Evolutionary conservation across 805 yeast species (phyloP), one percentile per base, ranked within the genome.

Genomic region (Wickerhamiella shivajii): DNA sequence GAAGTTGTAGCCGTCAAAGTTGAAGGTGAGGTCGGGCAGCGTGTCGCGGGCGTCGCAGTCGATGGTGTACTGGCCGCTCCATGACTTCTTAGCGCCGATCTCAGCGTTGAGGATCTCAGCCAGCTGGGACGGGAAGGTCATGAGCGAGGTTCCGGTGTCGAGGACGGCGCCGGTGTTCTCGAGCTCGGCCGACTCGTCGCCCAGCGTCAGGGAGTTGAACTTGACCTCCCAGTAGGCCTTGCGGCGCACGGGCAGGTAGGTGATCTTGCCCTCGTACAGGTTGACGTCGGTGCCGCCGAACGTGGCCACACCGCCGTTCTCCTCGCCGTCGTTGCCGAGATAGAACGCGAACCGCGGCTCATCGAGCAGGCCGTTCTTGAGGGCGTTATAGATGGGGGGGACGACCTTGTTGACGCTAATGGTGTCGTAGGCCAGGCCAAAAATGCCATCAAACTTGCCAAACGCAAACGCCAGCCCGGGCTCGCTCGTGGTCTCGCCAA

Each of bases 151-250:
- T 61, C 98, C 98, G 38, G 98, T 90, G 60, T 90, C 98, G 54
- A 90, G 84, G 41, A 94, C 95, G 50, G 96, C 98, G 57, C 98
- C 98, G 41, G 84, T 75, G 51, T 63, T 64, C 46, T 67, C 70
- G 51, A 90, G 71, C 47, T 67, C 71, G 32, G 97, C 95, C 52
- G 69, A 79, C 62, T 90, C 93, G 46, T 78, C 79, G 51, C 98
- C 98, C 43, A 90, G 68, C 27, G 85, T 80, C 55, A 90, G 66
- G 47, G 93, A 85, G 48, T 83, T 83, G 47, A 90, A 77, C 47
- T 77, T 71, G 40, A 90, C 98, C 67, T 90, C 98, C 98, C 98
- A 90, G 71, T 90, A 90, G 21, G 97, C 98, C 74, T 85, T 84
- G 70, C 98, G 81, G 67, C 98, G 83, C 42, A 90, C 92, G 39